Conservation (phyloP, 805 yeast species). For the Pichia scutulata region DNA sequence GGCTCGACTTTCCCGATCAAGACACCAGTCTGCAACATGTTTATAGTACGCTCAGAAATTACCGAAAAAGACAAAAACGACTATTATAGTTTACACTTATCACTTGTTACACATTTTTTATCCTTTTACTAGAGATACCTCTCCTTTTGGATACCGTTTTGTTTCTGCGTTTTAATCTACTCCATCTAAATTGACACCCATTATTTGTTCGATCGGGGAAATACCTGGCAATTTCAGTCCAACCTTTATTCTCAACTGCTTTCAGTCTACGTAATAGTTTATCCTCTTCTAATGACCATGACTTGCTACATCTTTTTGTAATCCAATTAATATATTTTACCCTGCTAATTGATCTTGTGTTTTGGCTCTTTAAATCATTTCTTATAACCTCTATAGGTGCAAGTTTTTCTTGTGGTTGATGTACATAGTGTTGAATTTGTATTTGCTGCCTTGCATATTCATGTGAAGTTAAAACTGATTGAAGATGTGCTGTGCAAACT, state of each 20-base stretch:
- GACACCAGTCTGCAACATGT: neutral
- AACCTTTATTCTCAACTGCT: conserved; percentile 73
- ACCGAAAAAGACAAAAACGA: neutral
- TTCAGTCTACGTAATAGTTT: conserved; percentile 60
- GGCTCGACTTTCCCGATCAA: neutral
- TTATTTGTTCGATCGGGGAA: conserved; percentile 77
- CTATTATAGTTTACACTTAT: neutral
- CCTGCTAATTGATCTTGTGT: neutral
- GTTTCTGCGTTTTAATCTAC: conserved; percentile 5
- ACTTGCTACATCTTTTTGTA: conserved; percentile 11
- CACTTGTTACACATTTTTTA: no score
- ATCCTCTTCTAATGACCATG: conserved; percentile 78
- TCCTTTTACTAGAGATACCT: neutral
- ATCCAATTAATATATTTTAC: conserved; percentile 1
- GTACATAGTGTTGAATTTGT: neutral
- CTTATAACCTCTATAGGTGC: neutral
- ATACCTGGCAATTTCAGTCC: conserved; percentile 78
- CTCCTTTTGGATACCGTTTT: neutral
- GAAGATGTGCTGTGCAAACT: neutral
- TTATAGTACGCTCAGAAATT: neutral
- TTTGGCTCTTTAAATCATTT: neutral
- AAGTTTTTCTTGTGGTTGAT: neutral
- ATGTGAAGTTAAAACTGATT: neutral
- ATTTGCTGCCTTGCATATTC: neutral
- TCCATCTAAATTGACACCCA: conserved; percentile 75